Conservation (phyloP, 257 asterid genomes). For the Anisodus tanguticus region DNA sequence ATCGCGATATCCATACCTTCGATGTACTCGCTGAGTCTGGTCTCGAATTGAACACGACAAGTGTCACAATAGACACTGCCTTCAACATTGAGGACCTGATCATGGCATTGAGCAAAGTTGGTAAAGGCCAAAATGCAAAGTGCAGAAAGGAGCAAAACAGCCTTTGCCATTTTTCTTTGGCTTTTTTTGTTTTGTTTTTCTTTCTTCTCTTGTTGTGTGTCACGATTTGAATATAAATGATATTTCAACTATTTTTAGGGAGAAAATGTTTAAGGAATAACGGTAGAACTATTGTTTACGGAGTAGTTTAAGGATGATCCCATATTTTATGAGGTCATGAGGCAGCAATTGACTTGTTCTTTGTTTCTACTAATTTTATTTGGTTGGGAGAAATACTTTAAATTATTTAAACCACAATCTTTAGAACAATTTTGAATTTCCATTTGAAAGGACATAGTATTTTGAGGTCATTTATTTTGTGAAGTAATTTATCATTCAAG, state of each 20-base stretch:
- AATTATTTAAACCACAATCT: not conserved
- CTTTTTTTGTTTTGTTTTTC: not conserved
- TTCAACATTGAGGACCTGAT: conserved; percentile 12
- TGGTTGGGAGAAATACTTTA: not conserved
- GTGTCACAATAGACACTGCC: conserved; percentile 35
- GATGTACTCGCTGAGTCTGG: conserved; percentile 16
- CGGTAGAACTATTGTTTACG: not conserved
- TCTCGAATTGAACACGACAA: conserved; percentile 25
- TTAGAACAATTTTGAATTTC: not conserved
- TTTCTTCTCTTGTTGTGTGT: conserved; percentile 17
- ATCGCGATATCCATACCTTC: not conserved
- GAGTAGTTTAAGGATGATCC: conserved; percentile 19
- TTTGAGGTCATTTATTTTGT: not conserved
- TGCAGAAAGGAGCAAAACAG: conserved; percentile 14
- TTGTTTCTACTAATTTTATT: not conserved
- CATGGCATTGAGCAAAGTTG: conserved; percentile 21
- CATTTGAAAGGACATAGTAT: not conserved
- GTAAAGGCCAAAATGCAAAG: conserved; percentile 35
- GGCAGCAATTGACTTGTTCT: conserved; percentile 19
- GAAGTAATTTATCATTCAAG: no score
- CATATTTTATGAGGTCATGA: not conserved
- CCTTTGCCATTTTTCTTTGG: conserved; percentile 32
- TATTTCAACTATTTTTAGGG: conserved; percentile 20
- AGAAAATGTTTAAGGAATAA: not conserved
- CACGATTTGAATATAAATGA: conserved; percentile 11